These are phyloP conservation scores for Piper betle DNA, from an alignment of 164 flowering plant genomes.

Conservation along the genomic window DNA sequence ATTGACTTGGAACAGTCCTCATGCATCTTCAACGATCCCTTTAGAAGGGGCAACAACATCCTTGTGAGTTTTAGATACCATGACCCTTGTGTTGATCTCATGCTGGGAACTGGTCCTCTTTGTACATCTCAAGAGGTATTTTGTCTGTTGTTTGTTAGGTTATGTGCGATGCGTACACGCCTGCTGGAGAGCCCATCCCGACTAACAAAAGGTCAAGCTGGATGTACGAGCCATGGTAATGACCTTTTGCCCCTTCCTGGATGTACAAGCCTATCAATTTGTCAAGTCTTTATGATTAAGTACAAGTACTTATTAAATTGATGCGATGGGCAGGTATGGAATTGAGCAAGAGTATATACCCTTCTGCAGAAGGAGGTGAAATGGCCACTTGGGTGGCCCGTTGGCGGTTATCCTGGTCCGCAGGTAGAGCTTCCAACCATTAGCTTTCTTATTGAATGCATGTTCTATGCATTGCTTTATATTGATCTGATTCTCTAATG, in stretches of 20 bases:
- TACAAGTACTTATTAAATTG: too few species aligned
- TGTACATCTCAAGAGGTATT: background rate
- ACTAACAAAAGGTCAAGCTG: constrained; percentile 39
- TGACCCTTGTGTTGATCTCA: too few species aligned
- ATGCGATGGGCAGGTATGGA: too few species aligned
- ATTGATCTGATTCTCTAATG: background rate
- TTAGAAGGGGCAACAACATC: constrained; percentile 16
- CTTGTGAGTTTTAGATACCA: too few species aligned
- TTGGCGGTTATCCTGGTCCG: constrained; percentile 45
- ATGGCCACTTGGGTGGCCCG: constrained; percentile 53
- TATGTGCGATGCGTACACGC: constrained; percentile 48
- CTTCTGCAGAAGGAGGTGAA: too few species aligned
- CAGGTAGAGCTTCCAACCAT: constrained; percentile 25
- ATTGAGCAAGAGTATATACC: too few species aligned
- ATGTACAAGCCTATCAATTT: background rate
- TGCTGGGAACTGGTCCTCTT: background rate
- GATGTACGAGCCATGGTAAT: constrained; percentile 44
- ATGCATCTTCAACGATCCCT: constrained; percentile 23
- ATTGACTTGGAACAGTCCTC: too few species aligned
- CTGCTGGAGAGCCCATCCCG: constrained; percentile 53
- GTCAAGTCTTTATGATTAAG: background rate
- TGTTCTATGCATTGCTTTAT: too few species aligned
- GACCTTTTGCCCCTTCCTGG: background rate
- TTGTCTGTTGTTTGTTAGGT: constrained; percentile 27
- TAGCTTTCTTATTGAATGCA: too few species aligned